Conservation (phyloP, 768 basidiomycete species). For the Floccularia luteovirens region DNA sequence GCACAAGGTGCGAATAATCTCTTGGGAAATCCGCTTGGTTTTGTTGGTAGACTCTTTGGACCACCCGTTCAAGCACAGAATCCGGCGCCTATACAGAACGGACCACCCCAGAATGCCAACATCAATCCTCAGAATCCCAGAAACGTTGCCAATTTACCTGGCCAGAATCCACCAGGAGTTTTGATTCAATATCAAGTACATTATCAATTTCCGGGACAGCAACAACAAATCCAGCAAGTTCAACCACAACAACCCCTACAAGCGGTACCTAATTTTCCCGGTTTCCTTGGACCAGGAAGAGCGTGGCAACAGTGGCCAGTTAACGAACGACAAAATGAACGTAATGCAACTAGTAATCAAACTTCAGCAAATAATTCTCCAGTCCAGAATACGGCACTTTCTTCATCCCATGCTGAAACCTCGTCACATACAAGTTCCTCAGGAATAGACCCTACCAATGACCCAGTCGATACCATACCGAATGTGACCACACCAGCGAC, state of each 20-base stretch:
- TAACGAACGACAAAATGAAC: conserved; percentile 13
- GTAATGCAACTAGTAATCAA: not conserved
- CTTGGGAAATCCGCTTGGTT: conserved; percentile 41
- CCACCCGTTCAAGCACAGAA: conserved; percentile 36
- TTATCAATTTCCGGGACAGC: conserved; percentile 36
- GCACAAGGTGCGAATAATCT: conserved; percentile 33
- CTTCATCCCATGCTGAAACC: too few relatives aligned
- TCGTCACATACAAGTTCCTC: too few relatives aligned
- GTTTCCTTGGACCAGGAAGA: conserved; percentile 58
- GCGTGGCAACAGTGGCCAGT: conserved; percentile 62
- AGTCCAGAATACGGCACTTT: too few relatives aligned
- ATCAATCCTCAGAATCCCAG: conserved; percentile 7
- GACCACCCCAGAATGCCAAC: not conserved
- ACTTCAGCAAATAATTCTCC: too few relatives aligned
- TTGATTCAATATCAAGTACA: conserved; percentile 60
- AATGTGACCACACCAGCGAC: too few relatives aligned
- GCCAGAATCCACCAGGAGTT: conserved; percentile 35
- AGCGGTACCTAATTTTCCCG: conserved; percentile 47
- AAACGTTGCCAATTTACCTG: conserved; percentile 26
- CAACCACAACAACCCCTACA: conserved; percentile 24
- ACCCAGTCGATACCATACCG: too few relatives aligned
- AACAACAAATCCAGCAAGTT: conserved; percentile 19
- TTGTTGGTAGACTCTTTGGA: conserved; percentile 52
- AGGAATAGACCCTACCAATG: too few relatives aligned
- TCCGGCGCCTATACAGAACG: not conserved